Percentiles rank a stretch among this genome's conserved stretches.
Evolutionary conservation across 2,329 filamentous ascomycete genomes (phyloP).

Genomic region (Cladobotryum mycophilum): DNA sequence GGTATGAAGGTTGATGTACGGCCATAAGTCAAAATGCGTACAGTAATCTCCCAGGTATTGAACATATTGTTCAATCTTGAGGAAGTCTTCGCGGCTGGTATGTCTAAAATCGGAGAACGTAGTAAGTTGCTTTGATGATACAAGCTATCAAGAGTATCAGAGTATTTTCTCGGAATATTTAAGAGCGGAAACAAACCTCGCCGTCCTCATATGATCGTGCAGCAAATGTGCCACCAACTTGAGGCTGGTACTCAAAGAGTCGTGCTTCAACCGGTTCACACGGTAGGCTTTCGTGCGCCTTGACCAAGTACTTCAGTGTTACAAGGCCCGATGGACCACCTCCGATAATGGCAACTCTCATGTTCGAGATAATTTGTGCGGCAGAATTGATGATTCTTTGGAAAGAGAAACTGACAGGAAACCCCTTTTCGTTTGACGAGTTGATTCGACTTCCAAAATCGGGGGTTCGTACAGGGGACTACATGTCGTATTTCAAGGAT

Average conservation of each 20-base stretch:
- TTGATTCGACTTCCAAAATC: too few relatives aligned
- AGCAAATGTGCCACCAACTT: constrained; percentile 37
- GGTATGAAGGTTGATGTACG: constrained; percentile 28
- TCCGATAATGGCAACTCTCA: constrained; percentile 31
- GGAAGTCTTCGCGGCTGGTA: constrained; percentile 32
- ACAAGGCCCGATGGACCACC: constrained; percentile 32
- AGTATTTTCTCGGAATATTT: too few relatives aligned
- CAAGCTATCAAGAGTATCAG: constrained; percentile 22
- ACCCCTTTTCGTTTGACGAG: too few relatives aligned
- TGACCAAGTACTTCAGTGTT: constrained; percentile 30
- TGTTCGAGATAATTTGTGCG: background rate
- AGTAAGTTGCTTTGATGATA: constrained; percentile 42
- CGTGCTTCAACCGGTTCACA: constrained; percentile 30
- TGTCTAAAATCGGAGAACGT: constrained; percentile 40
- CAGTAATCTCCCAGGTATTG: constrained; percentile 35
- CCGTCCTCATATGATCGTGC: constrained; percentile 38
- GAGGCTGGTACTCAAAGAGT: constrained; percentile 35
- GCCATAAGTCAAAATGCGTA: constrained; percentile 31
- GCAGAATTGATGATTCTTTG: background rate
- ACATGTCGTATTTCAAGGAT: too few relatives aligned
- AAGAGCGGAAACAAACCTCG: constrained; percentile 22
- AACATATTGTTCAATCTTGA: constrained; percentile 31
- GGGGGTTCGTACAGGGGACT: too few relatives aligned
- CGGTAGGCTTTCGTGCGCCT: constrained; percentile 25
- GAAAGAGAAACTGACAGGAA: background rate